Evolutionary conservation across 306 rosid genomes (phyloP).

Genomic region (Gillenia trifoliata): DNA sequence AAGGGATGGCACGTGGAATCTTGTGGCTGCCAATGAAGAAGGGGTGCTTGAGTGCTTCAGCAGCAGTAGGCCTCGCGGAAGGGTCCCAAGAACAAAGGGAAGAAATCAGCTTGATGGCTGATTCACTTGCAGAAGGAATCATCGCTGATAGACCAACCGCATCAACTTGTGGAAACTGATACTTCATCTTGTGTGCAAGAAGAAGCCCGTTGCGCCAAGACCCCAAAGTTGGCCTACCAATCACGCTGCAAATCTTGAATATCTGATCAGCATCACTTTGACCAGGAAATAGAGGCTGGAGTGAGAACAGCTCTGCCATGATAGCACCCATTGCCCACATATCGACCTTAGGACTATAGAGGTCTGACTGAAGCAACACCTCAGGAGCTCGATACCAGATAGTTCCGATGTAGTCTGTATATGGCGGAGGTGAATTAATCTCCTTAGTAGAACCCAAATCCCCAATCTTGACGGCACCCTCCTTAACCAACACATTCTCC

Average conservation of each 20-base stretch:
- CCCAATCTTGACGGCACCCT: neutral
- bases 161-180: neutral
- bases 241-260: neutral
- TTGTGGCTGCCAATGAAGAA: neutral
- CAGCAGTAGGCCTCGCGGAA: neutral
- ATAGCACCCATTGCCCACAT: slow-evolving; percentile 3
- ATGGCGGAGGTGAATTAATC: neutral
- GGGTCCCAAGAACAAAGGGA: slow-evolving; percentile 4
- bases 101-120: neutral
- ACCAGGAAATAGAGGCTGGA: neutral
- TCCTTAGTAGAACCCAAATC: neutral
- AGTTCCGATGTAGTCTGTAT: neutral
- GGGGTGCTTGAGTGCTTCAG: neutral
- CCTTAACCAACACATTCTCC: neutral
- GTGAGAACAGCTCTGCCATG: neutral
- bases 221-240: neutral
- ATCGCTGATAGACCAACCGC: neutral
- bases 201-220: neutral
- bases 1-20: neutral
- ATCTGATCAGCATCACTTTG: neutral
- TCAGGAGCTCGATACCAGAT: neutral
- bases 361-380: neutral
- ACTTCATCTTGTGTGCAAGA: neutral
- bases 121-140: neutral
- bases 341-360: neutral